A percentile compares a stretch with the other conserved stretches of the same genome.
These are phyloP conservation scores for Lachnellula hyalina DNA, from an alignment of 2,329 filamentous ascomycete genomes.

Conservation along the genomic window DNA sequence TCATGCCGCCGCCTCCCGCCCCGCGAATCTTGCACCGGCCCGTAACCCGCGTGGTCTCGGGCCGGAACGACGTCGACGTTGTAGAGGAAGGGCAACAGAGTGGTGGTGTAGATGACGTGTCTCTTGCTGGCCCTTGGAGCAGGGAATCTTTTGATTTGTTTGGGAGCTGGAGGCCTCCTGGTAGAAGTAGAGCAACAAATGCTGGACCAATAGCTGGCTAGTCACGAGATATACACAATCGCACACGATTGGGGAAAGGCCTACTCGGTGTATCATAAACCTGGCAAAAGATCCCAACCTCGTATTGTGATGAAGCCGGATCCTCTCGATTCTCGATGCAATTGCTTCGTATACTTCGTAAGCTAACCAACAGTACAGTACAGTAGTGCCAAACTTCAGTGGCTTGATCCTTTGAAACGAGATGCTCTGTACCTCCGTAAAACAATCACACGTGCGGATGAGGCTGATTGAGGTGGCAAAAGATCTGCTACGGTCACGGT, in stretches of 20 bases:
- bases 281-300: background rate
- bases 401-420: background rate
- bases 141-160: constrained; percentile 34
- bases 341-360: too few species aligned
- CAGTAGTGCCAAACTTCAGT: background rate
- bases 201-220: background rate
- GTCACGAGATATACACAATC: background rate
- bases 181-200: constrained; percentile 2
- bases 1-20: constrained; percentile 15
- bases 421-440: background rate
- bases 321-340: too few species aligned
- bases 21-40: constrained; percentile 7
- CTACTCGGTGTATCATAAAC: background rate
- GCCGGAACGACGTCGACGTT: background rate
- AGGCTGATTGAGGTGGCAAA: background rate
- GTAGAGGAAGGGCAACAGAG: background rate
- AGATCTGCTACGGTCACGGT: background rate
- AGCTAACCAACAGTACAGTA: too few species aligned
- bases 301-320: background rate
- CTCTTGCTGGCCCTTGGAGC: constrained; percentile 30
- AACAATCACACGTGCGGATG: background rate
- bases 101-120: background rate
- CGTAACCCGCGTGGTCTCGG: background rate
- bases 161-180: constrained; percentile 23
- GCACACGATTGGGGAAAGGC: background rate